Evolutionary conservation across 2,329 filamentous ascomycete genomes (phyloP).

Genomic region (Hypomyces rosellus): DNA sequence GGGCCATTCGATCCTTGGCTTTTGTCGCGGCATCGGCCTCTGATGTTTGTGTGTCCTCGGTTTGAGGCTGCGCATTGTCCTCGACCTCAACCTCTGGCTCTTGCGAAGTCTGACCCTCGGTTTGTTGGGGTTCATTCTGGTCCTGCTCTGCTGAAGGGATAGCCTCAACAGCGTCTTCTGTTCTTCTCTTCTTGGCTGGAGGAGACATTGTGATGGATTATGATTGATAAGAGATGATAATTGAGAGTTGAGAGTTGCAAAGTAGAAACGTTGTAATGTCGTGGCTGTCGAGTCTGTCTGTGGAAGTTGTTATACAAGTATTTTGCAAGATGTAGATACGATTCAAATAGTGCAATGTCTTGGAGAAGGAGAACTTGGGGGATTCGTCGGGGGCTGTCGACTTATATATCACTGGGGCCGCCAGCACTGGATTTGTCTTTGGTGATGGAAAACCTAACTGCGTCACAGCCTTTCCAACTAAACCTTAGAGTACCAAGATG

Average conservation of each 20-base stretch:
- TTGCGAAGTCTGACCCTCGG: neutral
- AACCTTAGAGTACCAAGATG: neutral
- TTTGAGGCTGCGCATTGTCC: slow-evolving; percentile 4
- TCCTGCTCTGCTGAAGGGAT: slow-evolving; percentile 6
- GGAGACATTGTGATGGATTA: slow-evolving; percentile 19
- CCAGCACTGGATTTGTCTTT: no score
- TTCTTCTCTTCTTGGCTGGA: slow-evolving; percentile 23
- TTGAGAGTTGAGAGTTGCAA: no score
- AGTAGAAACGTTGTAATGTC: neutral
- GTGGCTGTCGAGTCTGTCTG: neutral
- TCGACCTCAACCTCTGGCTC: slow-evolving; percentile 14
- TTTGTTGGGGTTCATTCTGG: neutral
- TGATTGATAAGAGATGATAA: neutral
- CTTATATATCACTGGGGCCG: no score
- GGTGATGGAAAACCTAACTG: neutral
- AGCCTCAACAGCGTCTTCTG: slow-evolving; percentile 8
- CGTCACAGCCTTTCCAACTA: neutral
- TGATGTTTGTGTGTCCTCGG: neutral
- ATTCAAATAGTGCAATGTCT: no score
- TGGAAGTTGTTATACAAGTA: no score
- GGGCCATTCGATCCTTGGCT: slow-evolving; percentile 63
- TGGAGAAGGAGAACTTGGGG: no score
- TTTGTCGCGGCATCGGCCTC: slow-evolving; percentile 33
- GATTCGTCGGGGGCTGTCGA: no score
- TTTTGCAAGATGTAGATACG: no score